A percentile compares a stretch with the other conserved stretches of the same genome.
These are phyloP conservation scores for Ustilago bromivora DNA, from an alignment of 1,284 basidiomycete genomes.

Conservation along the genomic window DNA sequence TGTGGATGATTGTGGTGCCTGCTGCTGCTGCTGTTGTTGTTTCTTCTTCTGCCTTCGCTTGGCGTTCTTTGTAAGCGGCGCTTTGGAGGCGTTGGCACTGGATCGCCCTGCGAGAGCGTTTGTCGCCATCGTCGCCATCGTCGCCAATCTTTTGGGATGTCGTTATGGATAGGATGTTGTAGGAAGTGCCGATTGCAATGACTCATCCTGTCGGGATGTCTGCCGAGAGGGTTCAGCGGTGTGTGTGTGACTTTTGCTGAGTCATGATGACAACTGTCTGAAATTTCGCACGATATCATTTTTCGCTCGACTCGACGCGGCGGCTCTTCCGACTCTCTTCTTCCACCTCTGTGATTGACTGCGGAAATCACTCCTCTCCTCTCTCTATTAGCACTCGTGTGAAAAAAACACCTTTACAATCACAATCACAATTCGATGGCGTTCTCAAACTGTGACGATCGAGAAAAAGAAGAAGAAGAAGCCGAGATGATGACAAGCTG, in stretches of 20 bases:
- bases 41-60: conserved; percentile 66
- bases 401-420: not conserved
- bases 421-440: not conserved
- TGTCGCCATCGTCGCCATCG: conserved; percentile 21
- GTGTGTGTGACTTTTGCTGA: not conserved
- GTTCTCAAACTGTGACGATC: not conserved
- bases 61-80: conserved; percentile 63
- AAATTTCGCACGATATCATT: not conserved
- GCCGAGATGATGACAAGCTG: not conserved
- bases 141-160: not conserved
- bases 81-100: conserved; percentile 5
- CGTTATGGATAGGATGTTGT: not conserved
- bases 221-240: not conserved
- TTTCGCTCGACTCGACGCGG: not conserved
- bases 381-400: too few relatives aligned
- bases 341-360: not conserved
- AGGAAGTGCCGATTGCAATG: conserved; percentile 7
- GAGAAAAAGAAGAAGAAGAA: not conserved
- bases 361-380: not conserved
- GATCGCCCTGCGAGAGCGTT: conserved; percentile 30
- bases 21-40: conserved; percentile 37
- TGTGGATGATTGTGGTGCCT: conserved; percentile 11
- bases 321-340: conserved; percentile 2
- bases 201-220: not conserved
- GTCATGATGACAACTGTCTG: not conserved